Conservation (phyloP, 352 stramenopile species). For the Pythium brachiatum region DNA sequence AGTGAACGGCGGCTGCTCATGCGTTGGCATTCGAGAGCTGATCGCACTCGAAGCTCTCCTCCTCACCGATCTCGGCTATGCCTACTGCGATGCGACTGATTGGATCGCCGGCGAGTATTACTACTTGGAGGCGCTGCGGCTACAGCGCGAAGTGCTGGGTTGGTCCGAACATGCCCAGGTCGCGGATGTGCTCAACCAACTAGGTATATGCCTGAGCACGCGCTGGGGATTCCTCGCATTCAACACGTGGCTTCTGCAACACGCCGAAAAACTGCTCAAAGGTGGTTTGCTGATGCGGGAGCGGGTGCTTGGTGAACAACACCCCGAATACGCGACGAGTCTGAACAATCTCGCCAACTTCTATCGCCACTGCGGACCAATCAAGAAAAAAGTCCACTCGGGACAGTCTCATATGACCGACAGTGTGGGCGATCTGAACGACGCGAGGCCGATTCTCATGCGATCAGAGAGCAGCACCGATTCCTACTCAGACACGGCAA, state of each 20-base stretch:
- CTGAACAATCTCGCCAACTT: constrained; percentile 86
- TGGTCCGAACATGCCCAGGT: constrained; percentile 77
- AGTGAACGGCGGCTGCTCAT: constrained; percentile 45
- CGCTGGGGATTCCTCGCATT: constrained; percentile 65
- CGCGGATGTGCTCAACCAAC: constrained; percentile 76
- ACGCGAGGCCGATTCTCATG: constrained; percentile 15
- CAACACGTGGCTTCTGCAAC: constrained; percentile 75
- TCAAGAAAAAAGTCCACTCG: constrained; percentile 18
- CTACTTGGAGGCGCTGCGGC: constrained; percentile 69
- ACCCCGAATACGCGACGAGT: constrained; percentile 79
- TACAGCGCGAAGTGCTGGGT: constrained; percentile 75
- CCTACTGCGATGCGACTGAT: constrained; percentile 73
- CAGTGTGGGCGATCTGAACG: constrained; percentile 19
- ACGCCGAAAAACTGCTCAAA: constrained; percentile 70
- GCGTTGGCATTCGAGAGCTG: constrained; percentile 70
- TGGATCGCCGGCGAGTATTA: constrained; percentile 75
- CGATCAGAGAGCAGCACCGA: constrained; percentile 18
- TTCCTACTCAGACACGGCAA: constrained; percentile 12
- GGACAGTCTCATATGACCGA: constrained; percentile 14
- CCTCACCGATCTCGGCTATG: constrained; percentile 74
- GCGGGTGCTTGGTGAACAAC: constrained; percentile 65
- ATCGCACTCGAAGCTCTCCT: constrained; percentile 72
- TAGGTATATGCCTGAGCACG: constrained; percentile 77
- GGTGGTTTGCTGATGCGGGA: constrained; percentile 65
- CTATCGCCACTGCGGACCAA: constrained; percentile 64